Evolutionary conservation across 2,329 filamentous ascomycete genomes (phyloP).

Genomic region (Colletotrichum sp.): DNA sequence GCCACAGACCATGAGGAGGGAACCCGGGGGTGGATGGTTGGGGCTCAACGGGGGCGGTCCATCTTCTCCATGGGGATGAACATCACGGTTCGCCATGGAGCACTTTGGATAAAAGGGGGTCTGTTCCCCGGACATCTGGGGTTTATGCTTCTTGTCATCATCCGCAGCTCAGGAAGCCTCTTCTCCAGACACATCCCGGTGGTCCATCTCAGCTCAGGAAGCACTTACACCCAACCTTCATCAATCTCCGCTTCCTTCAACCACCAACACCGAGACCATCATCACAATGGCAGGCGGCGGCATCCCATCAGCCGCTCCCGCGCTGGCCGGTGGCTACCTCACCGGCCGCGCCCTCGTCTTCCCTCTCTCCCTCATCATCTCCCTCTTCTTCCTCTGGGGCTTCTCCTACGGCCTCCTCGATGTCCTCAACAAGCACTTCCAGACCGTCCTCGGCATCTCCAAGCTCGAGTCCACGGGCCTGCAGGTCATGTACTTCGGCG

Average conservation of each 20-base stretch:
- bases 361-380: slow-evolving; percentile 53
- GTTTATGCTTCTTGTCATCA: not conserved
- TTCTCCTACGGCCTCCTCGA: slow-evolving; percentile 23
- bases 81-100: not conserved
- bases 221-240: not conserved
- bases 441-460: slow-evolving; percentile 49
- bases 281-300: slow-evolving; percentile 46
- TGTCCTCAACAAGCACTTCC: slow-evolving; percentile 53
- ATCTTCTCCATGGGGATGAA: not conserved
- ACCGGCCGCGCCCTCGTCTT: slow-evolving; percentile 46
- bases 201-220: not conserved
- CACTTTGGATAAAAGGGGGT: not conserved
- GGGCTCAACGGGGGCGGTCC: not conserved
- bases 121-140: not conserved
- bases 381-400: slow-evolving; percentile 23
- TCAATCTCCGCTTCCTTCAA: not conserved
- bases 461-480: slow-evolving; percentile 43
- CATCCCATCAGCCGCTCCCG: slow-evolving; percentile 38
- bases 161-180: not conserved
- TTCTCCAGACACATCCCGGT: not conserved
- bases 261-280: not conserved
- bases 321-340: slow-evolving; percentile 41
- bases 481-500: slow-evolving; percentile 45
- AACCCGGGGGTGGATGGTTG: slow-evolving; percentile 5
- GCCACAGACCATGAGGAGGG: not conserved